phyloP scores from a whole-genome alignment of 495 filamentous ascomycete species.

The Tuber calosporum region DNA sequence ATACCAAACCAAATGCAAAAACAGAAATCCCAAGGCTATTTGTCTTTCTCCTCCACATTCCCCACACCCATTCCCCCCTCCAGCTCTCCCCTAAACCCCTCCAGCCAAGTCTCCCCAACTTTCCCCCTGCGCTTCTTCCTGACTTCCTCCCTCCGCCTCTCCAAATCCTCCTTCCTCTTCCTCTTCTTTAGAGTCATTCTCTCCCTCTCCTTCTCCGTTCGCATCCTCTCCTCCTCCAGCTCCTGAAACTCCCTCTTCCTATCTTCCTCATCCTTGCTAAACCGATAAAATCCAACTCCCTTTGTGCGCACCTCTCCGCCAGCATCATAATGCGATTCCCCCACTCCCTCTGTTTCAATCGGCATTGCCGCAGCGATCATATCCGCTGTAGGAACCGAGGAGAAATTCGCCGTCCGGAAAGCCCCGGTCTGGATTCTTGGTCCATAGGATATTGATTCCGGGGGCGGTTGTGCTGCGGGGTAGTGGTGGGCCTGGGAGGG shows the following conservation, averaged over 20 bases:
- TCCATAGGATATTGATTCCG: slow-evolving; percentile 47
- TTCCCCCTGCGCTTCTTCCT: slow-evolving; percentile 55
- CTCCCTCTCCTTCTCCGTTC: slow-evolving; percentile 59
- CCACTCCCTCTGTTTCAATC: slow-evolving; percentile 55
- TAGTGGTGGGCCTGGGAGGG: neutral
- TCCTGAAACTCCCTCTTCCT: slow-evolving; percentile 68
- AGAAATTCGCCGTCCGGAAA: slow-evolving; percentile 53
- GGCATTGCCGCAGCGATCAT: slow-evolving; percentile 12
- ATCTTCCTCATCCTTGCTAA: slow-evolving; percentile 61
- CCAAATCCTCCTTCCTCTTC: slow-evolving; percentile 48
- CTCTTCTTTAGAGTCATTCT: slow-evolving; percentile 50
- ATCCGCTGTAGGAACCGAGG: slow-evolving; percentile 13
- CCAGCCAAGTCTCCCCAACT: slow-evolving; percentile 55
- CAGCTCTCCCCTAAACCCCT: slow-evolving; percentile 61
- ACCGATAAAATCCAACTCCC: slow-evolving; percentile 84
- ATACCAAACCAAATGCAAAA: neutral
- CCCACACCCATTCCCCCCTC: slow-evolving; percentile 42
- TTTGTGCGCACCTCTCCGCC: slow-evolving; percentile 72
- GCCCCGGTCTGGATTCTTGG: slow-evolving; percentile 69
- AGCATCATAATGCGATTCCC: slow-evolving; percentile 82
- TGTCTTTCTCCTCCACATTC: slow-evolving; percentile 15
- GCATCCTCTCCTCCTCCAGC: slow-evolving; percentile 56
- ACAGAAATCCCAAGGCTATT: neutral
- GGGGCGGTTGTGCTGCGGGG: neutral
- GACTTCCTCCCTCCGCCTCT: slow-evolving; percentile 50